Conservation (phyloP, 108 stramenopile genomes). For the Pseudonitzschia pungens region DNA sequence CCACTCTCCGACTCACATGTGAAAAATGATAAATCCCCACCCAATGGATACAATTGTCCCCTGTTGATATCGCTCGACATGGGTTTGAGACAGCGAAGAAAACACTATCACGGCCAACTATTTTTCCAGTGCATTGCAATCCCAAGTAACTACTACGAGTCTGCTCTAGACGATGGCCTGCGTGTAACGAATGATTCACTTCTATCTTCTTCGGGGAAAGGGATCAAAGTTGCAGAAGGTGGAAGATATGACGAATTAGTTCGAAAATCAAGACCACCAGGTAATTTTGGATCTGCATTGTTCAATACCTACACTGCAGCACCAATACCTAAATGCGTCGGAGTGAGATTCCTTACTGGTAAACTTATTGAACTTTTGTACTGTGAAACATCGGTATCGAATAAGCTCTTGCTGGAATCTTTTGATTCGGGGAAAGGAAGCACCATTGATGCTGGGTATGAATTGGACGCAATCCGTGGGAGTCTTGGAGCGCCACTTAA, state of each 20-base stretch:
- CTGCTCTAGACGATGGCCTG: slow-evolving; percentile 13
- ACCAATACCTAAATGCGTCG: slow-evolving; percentile 65
- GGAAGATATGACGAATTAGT: slow-evolving; percentile 68
- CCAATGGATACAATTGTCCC: slow-evolving; percentile 40
- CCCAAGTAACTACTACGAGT: slow-evolving; percentile 55
- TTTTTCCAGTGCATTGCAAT: slow-evolving; percentile 71
- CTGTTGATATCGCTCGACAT: slow-evolving; percentile 69
- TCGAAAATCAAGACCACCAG: slow-evolving; percentile 69
- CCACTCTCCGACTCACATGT: slow-evolving; percentile 16
- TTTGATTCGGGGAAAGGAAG: slow-evolving; percentile 3
- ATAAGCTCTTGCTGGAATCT: neutral
- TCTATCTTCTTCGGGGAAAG: slow-evolving; percentile 39
- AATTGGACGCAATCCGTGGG: slow-evolving; percentile 44
- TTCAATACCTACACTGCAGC: slow-evolving; percentile 56
- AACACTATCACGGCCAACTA: slow-evolving; percentile 61
- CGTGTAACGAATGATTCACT: slow-evolving; percentile 23
- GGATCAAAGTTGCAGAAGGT: slow-evolving; percentile 72
- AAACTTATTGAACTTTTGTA: slow-evolving; percentile 70
- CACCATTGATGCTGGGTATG: slow-evolving; percentile 22
- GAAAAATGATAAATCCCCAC: neutral
- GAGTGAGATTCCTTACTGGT: slow-evolving; percentile 63
- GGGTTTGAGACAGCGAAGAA: slow-evolving; percentile 63
- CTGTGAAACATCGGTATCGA: slow-evolving; percentile 34
- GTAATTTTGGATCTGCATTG: slow-evolving; percentile 63
- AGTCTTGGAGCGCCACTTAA: slow-evolving; percentile 63